Evolutionary conservation across 2,329 filamentous ascomycete species (phyloP).

Genomic region (Ambrosiella cleistominuta): DNA sequence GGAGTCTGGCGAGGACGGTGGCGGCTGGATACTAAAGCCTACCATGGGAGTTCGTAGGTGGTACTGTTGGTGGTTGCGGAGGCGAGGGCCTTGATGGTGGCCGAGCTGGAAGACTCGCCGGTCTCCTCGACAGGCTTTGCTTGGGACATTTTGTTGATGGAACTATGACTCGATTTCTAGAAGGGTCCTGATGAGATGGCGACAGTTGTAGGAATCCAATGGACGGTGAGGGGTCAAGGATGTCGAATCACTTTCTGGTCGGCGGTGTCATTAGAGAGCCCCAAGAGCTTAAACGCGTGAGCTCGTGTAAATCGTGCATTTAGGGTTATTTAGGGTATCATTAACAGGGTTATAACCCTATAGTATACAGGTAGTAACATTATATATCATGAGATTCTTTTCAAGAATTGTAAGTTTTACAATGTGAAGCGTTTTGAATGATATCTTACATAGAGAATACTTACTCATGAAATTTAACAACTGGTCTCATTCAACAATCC

Average conservation of each 20-base stretch:
- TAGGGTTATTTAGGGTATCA: background rate
- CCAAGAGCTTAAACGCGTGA: constrained; percentile 1
- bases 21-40: constrained; percentile 15
- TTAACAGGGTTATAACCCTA: no score
- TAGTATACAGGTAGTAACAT: no score
- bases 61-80: constrained; percentile 31
- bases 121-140: constrained; percentile 29
- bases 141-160: constrained; percentile 26
- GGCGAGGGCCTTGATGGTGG: constrained; percentile 37
- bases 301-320: constrained; percentile 9
- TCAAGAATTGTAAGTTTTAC: no score
- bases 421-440: no score
- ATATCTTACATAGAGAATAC: background rate
- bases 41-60: constrained; percentile 69
- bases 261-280: background rate
- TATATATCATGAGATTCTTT: no score
- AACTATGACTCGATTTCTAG: background rate
- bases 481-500: no score
- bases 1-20: background rate
- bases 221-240: background rate
- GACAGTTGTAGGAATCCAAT: background rate
- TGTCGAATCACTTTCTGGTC: no score
- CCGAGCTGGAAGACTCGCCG: constrained; percentile 45
- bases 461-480: background rate
- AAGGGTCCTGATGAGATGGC: no score